Conservation (phyloP, 2,329 filamentous ascomycete genomes). For the Phaeosphaeriaceae sp. region DNA sequence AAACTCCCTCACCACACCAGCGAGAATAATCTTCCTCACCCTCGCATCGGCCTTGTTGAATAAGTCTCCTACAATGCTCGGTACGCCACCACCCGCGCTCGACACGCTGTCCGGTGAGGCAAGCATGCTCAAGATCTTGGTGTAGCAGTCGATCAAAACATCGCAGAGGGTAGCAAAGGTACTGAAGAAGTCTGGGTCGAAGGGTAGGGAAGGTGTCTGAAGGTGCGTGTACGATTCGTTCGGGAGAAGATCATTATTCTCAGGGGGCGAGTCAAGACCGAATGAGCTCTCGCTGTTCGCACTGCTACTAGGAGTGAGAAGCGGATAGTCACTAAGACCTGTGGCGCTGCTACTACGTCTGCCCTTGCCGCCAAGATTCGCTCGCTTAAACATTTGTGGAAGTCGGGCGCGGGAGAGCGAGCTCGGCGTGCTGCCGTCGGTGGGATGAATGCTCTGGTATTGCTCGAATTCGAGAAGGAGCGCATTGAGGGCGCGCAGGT, state of each 20-base stretch:
- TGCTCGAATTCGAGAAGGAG: slow-evolving; percentile 91
- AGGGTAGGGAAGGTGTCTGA: slow-evolving; percentile 89
- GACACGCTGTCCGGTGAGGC: slow-evolving; percentile 66
- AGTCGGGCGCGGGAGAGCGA: slow-evolving; percentile 76
- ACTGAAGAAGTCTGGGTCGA: slow-evolving; percentile 96
- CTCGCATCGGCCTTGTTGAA: slow-evolving; percentile 89
- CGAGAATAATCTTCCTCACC: slow-evolving; percentile 87
- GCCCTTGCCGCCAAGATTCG: slow-evolving; percentile 46
- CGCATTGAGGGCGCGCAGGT: slow-evolving; percentile 83
- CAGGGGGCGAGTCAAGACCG: slow-evolving; percentile 40
- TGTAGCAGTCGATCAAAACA: slow-evolving; percentile 91
- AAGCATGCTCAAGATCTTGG: slow-evolving; percentile 76
- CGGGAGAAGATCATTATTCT: slow-evolving; percentile 42
- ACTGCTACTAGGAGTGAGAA: slow-evolving; percentile 28
- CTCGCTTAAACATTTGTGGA: slow-evolving; percentile 59
- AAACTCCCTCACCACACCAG: slow-evolving; percentile 88
- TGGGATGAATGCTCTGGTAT: slow-evolving; percentile 85
- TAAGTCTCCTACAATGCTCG: slow-evolving; percentile 71
- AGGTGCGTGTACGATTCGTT: slow-evolving; percentile 90
- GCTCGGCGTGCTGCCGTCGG: slow-evolving; percentile 73
- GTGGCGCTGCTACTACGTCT: slow-evolving; percentile 66
- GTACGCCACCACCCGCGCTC: slow-evolving; percentile 32
- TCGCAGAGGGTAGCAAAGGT: slow-evolving; percentile 96
- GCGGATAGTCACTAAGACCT: slow-evolving; percentile 46
- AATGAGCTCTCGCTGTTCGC: slow-evolving; percentile 27